phyloP scores from a whole-genome alignment of 495 filamentous ascomycete genomes.

The Achaetomiella virescens region DNA sequence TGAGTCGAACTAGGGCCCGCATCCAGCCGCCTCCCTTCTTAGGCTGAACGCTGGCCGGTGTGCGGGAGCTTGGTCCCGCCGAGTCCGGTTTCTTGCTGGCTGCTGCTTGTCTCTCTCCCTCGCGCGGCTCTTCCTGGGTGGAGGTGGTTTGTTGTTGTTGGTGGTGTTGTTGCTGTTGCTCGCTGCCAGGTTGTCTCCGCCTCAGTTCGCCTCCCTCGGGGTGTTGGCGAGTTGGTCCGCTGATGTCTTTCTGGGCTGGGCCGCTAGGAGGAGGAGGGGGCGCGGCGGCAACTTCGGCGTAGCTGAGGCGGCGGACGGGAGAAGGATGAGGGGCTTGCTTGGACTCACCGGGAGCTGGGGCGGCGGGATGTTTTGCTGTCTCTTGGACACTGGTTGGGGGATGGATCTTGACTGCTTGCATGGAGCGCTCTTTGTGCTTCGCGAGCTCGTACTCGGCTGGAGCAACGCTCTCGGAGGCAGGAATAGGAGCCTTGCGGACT shows the following conservation, averaged over 20 bases:
- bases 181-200: background rate
- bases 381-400: background rate
- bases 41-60: conserved; percentile 7
- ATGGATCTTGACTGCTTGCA: background rate
- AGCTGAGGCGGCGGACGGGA: background rate
- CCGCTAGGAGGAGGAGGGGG: background rate
- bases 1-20: conserved; percentile 21
- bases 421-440: background rate
- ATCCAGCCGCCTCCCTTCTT: conserved; percentile 21
- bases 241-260: background rate
- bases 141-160: background rate
- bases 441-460: background rate
- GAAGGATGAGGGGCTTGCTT: background rate
- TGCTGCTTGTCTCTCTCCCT: too few species aligned
- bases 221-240: background rate
- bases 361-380: background rate
- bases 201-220: background rate
- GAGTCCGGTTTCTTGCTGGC: background rate
- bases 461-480: background rate
- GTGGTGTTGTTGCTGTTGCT: background rate
- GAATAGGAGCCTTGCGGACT: background rate
- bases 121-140: background rate
- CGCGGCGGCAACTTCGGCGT: background rate
- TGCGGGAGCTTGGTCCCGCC: conserved; percentile 9
- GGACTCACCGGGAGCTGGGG: background rate